A percentile compares a stretch with the other conserved stretches of the same genome.
Evolutionary conservation across 148 eudicot species (phyloP).

Genomic region (Fallopia convolvulus): DNA sequence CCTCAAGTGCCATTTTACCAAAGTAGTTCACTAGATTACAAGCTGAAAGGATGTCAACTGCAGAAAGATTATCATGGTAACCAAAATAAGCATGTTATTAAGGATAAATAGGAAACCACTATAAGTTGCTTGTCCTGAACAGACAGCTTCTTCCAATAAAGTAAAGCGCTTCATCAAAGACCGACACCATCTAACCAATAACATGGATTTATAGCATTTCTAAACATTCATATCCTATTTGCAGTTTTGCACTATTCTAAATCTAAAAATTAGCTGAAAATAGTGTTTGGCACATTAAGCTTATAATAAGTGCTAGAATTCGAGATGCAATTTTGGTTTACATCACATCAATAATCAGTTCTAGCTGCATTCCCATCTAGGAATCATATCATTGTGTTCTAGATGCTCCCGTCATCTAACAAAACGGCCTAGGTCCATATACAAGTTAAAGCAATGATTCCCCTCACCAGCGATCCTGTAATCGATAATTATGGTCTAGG

Average conservation of each 20-base stretch:
- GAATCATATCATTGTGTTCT: background rate
- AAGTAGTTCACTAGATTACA: slow-evolving; percentile 98
- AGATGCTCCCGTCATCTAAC: background rate
- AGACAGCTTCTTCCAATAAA: background rate
- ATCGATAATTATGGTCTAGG: background rate
- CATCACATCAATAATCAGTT: background rate
- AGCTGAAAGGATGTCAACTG: slow-evolving; percentile 93
- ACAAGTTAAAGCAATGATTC: background rate
- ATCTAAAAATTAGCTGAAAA: background rate
- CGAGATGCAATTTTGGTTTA: background rate
- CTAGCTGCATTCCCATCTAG: background rate
- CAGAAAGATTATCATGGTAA: slow-evolving; percentile 94
- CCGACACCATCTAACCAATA: background rate
- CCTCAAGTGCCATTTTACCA: slow-evolving; percentile 97
- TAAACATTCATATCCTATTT: background rate
- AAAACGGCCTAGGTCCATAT: background rate
- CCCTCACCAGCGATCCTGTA: background rate
- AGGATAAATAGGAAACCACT: background rate
- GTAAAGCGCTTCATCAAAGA: background rate
- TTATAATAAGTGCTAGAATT: too few relatives aligned
- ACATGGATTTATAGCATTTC: background rate
- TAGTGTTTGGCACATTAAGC: background rate
- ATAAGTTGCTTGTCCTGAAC: background rate
- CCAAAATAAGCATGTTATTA: slow-evolving; percentile 9
- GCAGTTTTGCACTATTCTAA: background rate